Conservation (phyloP, 768 basidiomycete genomes). For the Hortiboletus campestris region DNA sequence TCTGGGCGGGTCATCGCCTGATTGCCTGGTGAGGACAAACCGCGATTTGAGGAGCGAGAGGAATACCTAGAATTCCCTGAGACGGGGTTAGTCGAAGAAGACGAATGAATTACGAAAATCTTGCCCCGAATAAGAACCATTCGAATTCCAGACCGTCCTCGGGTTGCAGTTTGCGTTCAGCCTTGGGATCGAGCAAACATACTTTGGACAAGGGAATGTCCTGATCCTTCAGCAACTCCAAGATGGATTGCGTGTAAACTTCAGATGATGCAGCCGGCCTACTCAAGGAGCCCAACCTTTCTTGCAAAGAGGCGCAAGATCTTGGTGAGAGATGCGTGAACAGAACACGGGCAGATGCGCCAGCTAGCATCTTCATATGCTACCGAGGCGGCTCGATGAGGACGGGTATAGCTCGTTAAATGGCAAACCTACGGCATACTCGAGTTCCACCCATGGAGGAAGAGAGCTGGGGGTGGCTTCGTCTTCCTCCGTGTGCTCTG, state of each 20-base stretch:
- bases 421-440: constrained; percentile 67
- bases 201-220: constrained; percentile 54
- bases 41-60: neutral
- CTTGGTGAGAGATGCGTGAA: constrained; percentile 86
- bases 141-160: constrained; percentile 80
- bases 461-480: constrained; percentile 68
- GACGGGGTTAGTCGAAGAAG: neutral
- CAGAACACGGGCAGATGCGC: constrained; percentile 58
- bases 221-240: constrained; percentile 13
- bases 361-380: constrained; percentile 85
- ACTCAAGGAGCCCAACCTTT: constrained; percentile 13
- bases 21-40: neutral
- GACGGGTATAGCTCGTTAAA: neutral
- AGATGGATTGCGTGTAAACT: constrained; percentile 24
- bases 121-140: constrained; percentile 89
- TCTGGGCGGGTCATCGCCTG: constrained; percentile 94
- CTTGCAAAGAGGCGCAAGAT: constrained; percentile 55
- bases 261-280: constrained; percentile 19
- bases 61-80: constrained; percentile 60
- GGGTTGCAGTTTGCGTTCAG: constrained; percentile 63
- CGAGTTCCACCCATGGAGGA: constrained; percentile 89
- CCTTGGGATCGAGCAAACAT: constrained; percentile 94
- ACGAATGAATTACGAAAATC: constrained; percentile 21
- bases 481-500: constrained; percentile 96
- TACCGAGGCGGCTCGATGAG: constrained; percentile 27